phyloP scores from a whole-genome alignment of 352 stramenopile genomes.

The Globisporangium barbulae region DNA sequence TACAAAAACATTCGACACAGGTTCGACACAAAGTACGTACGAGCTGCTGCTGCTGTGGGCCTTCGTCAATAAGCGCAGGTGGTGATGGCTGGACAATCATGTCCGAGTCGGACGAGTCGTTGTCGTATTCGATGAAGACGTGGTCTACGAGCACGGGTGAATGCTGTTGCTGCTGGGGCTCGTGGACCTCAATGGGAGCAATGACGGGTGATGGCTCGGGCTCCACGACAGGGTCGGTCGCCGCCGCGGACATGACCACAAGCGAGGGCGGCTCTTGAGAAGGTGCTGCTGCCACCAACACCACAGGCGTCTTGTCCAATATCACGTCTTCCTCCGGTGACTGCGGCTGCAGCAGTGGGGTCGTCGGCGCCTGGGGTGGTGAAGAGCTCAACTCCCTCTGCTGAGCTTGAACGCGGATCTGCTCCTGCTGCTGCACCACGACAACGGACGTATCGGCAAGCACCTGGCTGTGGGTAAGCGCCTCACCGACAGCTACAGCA shows the following conservation, averaged over 20 bases:
- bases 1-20: neutral
- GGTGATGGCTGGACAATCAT: neutral
- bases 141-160: neutral
- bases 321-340: neutral
- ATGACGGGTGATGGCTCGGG: slow-evolving; percentile 6
- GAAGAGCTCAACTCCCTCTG: neutral
- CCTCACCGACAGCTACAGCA: neutral
- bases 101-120: neutral
- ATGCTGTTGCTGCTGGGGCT: neutral
- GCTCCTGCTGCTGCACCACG: neutral
- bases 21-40: neutral
- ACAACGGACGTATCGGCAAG: neutral
- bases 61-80: neutral
- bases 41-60: slow-evolving; percentile 6
- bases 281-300: neutral
- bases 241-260: neutral
- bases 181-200: neutral
- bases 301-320: neutral
- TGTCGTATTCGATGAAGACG: slow-evolving; percentile 10
- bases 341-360: neutral
- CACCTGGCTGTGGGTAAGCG: neutral
- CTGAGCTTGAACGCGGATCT: neutral
- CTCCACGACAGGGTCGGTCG: slow-evolving; percentile 1
- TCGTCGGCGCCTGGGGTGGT: neutral
- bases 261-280: neutral